Conservation (phyloP, 2,329 filamentous ascomycete species). For the Scytalidium lignicola region DNA sequence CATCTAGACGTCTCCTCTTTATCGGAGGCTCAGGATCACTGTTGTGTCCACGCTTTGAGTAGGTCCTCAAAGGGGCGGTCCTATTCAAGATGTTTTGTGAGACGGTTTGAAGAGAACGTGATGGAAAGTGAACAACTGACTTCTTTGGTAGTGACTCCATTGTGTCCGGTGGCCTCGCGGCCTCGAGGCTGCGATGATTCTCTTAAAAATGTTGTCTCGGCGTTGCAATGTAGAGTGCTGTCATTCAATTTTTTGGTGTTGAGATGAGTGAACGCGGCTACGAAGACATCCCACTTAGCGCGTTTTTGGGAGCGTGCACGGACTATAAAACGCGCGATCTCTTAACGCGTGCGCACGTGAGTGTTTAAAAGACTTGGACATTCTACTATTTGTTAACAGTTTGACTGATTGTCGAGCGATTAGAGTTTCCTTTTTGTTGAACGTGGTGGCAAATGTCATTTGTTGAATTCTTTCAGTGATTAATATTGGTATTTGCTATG, state of each 20-base stretch:
- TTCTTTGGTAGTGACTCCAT: neutral
- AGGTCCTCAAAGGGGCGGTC: conserved; percentile 15
- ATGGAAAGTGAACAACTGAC: neutral
- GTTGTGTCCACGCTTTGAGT: conserved; percentile 18
- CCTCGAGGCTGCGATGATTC: neutral
- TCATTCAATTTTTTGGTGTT: neutral
- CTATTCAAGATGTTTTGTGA: conserved; percentile 5
- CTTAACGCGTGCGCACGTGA: no score
- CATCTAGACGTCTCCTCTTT: conserved; percentile 14
- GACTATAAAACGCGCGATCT: no score
- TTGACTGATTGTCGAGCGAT: no score
- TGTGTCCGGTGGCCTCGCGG: neutral
- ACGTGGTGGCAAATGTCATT: no score
- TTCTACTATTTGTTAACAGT: no score
- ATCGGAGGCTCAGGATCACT: conserved; percentile 7
- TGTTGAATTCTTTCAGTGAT: no score
- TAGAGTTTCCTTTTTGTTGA: no score
- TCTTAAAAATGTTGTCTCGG: neutral
- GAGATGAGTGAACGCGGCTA: no score
- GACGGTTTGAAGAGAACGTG: neutral
- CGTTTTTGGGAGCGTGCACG: no score
- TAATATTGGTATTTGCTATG: no score
- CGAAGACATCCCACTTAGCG: no score
- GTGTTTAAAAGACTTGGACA: no score
- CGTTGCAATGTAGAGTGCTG: neutral